A percentile compares a stretch with the other conserved stretches of the same genome.
These are phyloP conservation scores for Linaria vulgaris DNA, from an alignment of 257 asterid species.

Conservation along the genomic window DNA sequence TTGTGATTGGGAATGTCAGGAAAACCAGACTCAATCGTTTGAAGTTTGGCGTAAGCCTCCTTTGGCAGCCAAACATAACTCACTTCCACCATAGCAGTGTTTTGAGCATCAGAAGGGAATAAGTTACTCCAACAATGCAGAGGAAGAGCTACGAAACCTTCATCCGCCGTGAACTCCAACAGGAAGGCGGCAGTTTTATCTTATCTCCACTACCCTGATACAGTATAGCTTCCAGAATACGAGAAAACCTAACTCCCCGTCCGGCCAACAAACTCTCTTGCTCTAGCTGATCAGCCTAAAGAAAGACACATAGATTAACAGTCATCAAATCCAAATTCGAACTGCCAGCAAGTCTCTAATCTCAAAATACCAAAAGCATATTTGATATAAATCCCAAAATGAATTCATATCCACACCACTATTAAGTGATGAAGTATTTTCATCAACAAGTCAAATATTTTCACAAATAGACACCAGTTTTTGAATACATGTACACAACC, in stretches of 20 bases:
- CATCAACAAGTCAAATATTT: too few species aligned
- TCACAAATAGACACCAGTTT: too few species aligned
- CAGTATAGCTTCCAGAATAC: slow-evolving; percentile 70
- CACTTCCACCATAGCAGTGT: slow-evolving; percentile 63
- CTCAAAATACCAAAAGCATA: neutral
- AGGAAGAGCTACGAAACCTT: slow-evolving; percentile 78
- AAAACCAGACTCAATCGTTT: slow-evolving; percentile 73
- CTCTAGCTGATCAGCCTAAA: slow-evolving; percentile 65
- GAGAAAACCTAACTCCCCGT: slow-evolving; percentile 70
- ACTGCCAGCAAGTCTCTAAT: neutral
- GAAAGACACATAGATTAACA: slow-evolving; percentile 5
- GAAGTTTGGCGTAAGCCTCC: slow-evolving; percentile 89
- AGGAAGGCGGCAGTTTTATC: slow-evolving; percentile 87
- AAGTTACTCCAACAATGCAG: slow-evolving; percentile 83
- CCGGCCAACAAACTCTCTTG: slow-evolving; percentile 70
- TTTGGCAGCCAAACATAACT: slow-evolving; percentile 85
- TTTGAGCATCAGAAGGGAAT: slow-evolving; percentile 47
- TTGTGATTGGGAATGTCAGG: slow-evolving; percentile 95
- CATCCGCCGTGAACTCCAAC: slow-evolving; percentile 90
- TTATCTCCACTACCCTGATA: slow-evolving; percentile 86
- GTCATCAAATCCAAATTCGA: slow-evolving; percentile 7
- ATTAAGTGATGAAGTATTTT: too few species aligned
- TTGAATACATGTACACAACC: too few species aligned
- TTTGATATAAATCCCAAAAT: neutral
- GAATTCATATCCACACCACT: neutral